phyloP scores from a whole-genome alignment of 805 yeast genomes.

The Maudiozyma bulderi region DNA sequence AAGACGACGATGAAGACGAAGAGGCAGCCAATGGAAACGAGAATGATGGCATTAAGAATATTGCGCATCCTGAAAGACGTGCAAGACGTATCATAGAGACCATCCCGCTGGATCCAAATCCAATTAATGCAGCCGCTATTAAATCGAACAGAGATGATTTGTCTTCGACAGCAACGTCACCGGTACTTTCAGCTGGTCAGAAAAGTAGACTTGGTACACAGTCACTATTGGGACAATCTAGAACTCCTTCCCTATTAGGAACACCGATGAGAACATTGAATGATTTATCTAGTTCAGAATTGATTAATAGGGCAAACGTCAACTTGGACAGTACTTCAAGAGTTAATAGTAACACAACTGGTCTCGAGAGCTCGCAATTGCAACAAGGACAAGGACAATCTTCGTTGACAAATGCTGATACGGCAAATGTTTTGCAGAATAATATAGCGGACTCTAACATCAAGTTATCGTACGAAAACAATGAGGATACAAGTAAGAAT shows the following conservation, averaged over 20 bases:
- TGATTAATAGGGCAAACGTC: background rate
- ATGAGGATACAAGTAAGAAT: background rate
- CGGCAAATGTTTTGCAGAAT: background rate
- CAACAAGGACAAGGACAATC: background rate
- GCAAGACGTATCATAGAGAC: constrained; percentile 70
- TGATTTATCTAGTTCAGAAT: background rate
- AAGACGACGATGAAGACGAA: constrained; percentile 30
- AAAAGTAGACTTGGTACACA: background rate
- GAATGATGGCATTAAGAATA: constrained; percentile 34
- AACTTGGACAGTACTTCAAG: background rate
- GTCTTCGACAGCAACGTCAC: background rate
- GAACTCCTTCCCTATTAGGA: constrained; percentile 1
- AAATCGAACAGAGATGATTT: constrained; percentile 3
- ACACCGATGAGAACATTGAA: background rate
- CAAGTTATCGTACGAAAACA: background rate
- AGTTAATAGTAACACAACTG: no score
- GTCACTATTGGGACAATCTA: background rate
- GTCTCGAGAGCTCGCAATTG: no score
- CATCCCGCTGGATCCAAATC: constrained; percentile 76
- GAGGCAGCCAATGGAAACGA: constrained; percentile 13
- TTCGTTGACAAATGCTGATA: no score
- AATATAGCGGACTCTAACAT: background rate
- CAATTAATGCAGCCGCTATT: constrained; percentile 37
- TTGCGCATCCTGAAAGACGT: constrained; percentile 55
- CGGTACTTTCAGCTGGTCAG: background rate